These are phyloP conservation scores for Zhuliangozyma parablackwelliae DNA, from an alignment of 1,139 yeast genomes.

Conservation along the genomic window DNA sequence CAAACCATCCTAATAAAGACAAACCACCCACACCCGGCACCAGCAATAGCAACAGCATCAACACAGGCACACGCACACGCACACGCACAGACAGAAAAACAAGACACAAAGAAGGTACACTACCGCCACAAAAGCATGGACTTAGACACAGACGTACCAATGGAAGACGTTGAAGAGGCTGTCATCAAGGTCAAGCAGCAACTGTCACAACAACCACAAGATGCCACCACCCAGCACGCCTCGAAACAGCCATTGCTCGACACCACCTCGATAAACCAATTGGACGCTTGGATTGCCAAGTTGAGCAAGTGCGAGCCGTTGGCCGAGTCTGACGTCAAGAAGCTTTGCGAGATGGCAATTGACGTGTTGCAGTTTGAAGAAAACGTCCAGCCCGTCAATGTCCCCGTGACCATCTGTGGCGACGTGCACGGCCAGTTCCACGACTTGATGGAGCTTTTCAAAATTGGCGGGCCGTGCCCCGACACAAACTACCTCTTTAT, in stretches of 20 bases:
- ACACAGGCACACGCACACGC: no score
- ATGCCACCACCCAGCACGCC: not conserved
- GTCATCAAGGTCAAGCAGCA: slow-evolving; percentile 18
- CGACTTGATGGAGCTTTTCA: slow-evolving; percentile 83
- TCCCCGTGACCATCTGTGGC: slow-evolving; percentile 95
- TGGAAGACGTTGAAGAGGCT: slow-evolving; percentile 62
- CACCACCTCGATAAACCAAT: slow-evolving; percentile 46
- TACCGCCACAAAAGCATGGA: slow-evolving; percentile 37
- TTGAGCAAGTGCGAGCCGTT: slow-evolving; percentile 78
- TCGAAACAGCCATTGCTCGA: slow-evolving; percentile 10
- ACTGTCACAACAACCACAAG: slow-evolving; percentile 4
- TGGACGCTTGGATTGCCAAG: slow-evolving; percentile 86
- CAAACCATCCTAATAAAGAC: no score
- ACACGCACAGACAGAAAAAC: no score
- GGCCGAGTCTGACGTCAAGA: slow-evolving; percentile 75
- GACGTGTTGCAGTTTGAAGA: slow-evolving; percentile 88
- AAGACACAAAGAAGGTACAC: no score
- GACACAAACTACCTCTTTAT: slow-evolving; percentile 70
- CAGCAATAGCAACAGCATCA: no score
- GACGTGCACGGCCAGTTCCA: slow-evolving; percentile 99
- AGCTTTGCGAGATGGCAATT: slow-evolving; percentile 84
- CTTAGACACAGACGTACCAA: slow-evolving; percentile 64
- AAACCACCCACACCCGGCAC: no score
- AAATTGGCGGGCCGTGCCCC: slow-evolving; percentile 94
- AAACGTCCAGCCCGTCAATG: slow-evolving; percentile 90